Percentiles rank a stretch among this genome's conserved stretches.
Conservation (phyloP, 1,139 yeast genomes). For the Hanseniaspora gamundiae region DNA sequence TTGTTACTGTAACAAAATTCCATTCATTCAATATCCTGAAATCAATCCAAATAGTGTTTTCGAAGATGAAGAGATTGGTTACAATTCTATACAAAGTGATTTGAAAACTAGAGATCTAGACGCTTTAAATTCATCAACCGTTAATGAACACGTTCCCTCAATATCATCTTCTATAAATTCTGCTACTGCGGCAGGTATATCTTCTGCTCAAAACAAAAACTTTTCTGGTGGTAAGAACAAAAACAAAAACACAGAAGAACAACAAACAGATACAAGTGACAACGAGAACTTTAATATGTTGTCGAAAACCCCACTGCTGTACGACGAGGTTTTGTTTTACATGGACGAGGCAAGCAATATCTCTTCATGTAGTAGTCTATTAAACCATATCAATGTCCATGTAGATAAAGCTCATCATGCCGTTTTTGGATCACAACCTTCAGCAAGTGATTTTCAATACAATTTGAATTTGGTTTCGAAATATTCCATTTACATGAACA, state of each 20-base stretch:
- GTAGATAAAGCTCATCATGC: constrained; percentile 4
- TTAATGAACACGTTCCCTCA: neutral
- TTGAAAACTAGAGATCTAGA: constrained; percentile 1
- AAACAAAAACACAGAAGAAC: neutral
- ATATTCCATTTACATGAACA: constrained; percentile 4
- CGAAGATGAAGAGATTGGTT: neutral
- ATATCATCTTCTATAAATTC: neutral
- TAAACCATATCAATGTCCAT: neutral
- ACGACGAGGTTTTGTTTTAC: constrained; percentile 4
- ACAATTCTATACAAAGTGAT: neutral
- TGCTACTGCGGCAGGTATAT: neutral
- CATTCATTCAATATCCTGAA: constrained; percentile 28
- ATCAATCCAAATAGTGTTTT: constrained; percentile 21
- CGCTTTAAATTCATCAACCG: neutral
- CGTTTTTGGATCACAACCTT: constrained; percentile 4
- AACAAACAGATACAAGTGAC: too few relatives aligned
- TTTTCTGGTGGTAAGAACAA: neutral
- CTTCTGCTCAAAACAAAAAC: neutral
- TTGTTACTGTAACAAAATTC: constrained; percentile 38
- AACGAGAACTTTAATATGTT: too few relatives aligned
- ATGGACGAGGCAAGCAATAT: constrained; percentile 5
- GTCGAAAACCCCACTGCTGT: neutral
- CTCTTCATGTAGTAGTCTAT: constrained; percentile 1
- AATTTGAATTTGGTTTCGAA: constrained; percentile 5
- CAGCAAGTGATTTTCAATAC: constrained; percentile 2